Evolutionary conservation across 805 yeast genomes (phyloP).

Genomic region (Candida easanensis): DNA sequence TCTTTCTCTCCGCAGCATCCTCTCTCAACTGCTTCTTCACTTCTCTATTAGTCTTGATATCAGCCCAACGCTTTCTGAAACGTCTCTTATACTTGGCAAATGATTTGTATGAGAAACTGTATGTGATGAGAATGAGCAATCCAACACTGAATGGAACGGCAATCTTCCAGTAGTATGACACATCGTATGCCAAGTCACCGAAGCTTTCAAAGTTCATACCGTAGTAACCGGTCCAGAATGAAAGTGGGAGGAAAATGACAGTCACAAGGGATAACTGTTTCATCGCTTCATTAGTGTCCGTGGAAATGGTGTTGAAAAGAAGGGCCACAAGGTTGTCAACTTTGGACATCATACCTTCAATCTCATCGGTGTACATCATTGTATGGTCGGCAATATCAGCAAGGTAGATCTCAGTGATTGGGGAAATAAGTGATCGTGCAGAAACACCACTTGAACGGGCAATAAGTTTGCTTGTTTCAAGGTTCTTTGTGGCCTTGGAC

Average conservation of each 20-base stretch:
- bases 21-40: slow-evolving; percentile 4
- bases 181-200: slow-evolving; percentile 32
- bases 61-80: slow-evolving; percentile 5
- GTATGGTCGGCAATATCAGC: slow-evolving; percentile 59
- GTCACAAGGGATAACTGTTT: slow-evolving; percentile 52
- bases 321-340: slow-evolving; percentile 49
- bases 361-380: slow-evolving; percentile 47
- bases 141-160: slow-evolving; percentile 38
- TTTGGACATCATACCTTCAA: slow-evolving; percentile 50
- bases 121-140: slow-evolving; percentile 35
- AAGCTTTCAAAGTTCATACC: slow-evolving; percentile 43
- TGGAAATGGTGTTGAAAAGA: slow-evolving; percentile 56
- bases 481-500: slow-evolving; percentile 18
- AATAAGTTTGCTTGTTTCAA: slow-evolving; percentile 1
- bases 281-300: slow-evolving; percentile 54
- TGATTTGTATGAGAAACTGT: slow-evolving; percentile 23
- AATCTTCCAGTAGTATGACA: slow-evolving; percentile 29
- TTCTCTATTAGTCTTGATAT: slow-evolving; percentile 12
- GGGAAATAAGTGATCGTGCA: slow-evolving; percentile 32
- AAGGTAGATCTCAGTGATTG: slow-evolving; percentile 44
- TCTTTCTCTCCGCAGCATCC: neutral
- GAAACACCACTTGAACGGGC: neutral
- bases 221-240: slow-evolving; percentile 60
- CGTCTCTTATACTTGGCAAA: slow-evolving; percentile 11
- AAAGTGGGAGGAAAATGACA: slow-evolving; percentile 55